Percentiles rank a stretch among this genome's conserved stretches.
Evolutionary conservation across 164 flowering plant genomes (phyloP).

Genomic region (Warburgia ugandensis): DNA sequence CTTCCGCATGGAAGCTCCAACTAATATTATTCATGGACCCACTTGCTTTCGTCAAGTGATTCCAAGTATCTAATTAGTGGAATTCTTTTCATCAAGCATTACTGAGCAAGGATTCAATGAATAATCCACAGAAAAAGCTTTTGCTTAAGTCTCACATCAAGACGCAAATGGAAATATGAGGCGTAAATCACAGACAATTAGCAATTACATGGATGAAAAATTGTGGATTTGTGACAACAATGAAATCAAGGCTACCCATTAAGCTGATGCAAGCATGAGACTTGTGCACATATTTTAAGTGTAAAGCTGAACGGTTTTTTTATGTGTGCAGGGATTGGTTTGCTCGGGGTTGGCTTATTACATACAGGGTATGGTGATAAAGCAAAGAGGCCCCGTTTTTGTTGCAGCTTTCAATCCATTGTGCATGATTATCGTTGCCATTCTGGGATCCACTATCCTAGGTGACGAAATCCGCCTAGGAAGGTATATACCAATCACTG

Average conservation of each 20-base stretch:
- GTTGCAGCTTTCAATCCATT: slow-evolving; percentile 81
- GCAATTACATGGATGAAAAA: no score
- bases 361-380: slow-evolving; percentile 67
- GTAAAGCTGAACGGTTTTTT: background rate
- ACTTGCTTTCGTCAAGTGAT: background rate
- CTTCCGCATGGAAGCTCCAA: no score
- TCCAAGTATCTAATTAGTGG: background rate
- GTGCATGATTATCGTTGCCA: slow-evolving; percentile 73
- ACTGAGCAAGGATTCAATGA: background rate
- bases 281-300: background rate
- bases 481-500: slow-evolving; percentile 36
- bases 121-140: no score
- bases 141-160: no score
- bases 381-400: slow-evolving; percentile 75
- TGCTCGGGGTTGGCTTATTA: slow-evolving; percentile 83
- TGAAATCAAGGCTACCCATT: no score
- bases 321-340: slow-evolving; percentile 51
- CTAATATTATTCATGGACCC: background rate
- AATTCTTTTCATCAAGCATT: background rate
- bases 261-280: background rate
- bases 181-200: background rate
- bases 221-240: no score
- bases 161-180: no score
- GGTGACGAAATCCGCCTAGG: slow-evolving; percentile 72
- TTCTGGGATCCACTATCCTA: slow-evolving; percentile 47